Base-by-base conservation (phyloP, 2,329 filamentous ascomycete species). In the Ilyonectria robusta region DNA sequence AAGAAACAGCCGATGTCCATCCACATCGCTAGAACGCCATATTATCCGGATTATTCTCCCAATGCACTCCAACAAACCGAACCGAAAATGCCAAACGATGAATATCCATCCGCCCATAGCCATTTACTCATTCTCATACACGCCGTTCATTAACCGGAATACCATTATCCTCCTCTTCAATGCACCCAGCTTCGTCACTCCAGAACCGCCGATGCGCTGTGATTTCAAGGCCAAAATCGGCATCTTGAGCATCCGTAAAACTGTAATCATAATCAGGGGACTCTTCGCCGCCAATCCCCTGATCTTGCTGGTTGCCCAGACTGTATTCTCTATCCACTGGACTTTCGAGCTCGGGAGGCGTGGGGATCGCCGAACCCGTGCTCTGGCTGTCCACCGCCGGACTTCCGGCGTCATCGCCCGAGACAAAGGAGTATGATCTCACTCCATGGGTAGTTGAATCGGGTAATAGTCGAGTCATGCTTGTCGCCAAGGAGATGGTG, bases 321-420 rank as follows among this genome's bases (percentile, higher is more conserved):
- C 72, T 68, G 21, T 71, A 77, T 23, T 74, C 72, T 65, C 70
- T 73, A 9, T 78, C 78, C 19, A 74, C 70, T 8, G 79, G 78
- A 61, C 76, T 79, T 11, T 80, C 78, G 47, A 76, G 71, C 51
- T 84, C 81, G 15, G 78, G 78, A 5, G 81, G 82, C 3, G 81
- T 82, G 0, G 79, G 79, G 15, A 79, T 62, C 4, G 78, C 78
- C 53, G 80, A 79, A 15, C 77, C 78, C 40, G 75, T 78, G 61
- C 79, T 81, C 40, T 76, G 78, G n/a, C 76, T 78, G 55, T 81
- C 80, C 2, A 78, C 79, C 7, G 75, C 77, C 6, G 80, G 80
- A 59, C 81, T 83, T 23, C 77, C 70, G 6, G 78, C 79, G 6
- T 71, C 76, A 46, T 83, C 81, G 63, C 78, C 79, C 4, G 82